phyloP scores from a whole-genome alignment of 306 rosid genomes.

The Biancaea sappan region DNA sequence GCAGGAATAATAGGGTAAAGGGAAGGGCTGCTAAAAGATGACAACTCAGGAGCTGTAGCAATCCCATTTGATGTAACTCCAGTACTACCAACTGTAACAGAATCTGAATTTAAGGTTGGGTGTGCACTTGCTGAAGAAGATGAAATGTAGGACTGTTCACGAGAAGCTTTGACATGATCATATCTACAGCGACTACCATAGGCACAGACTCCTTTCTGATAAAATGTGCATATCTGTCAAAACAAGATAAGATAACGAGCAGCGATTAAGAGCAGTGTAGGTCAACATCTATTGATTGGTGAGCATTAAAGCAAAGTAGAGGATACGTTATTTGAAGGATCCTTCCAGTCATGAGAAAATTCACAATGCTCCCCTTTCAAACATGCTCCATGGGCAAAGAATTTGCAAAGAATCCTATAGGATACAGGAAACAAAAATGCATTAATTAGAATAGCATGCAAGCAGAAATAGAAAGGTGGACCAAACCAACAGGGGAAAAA shows the following conservation, averaged over 20 bases:
- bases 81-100: conserved; percentile 41
- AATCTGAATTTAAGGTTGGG: conserved; percentile 45
- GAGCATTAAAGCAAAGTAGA: conserved; percentile 22
- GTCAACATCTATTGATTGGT: conserved; percentile 12
- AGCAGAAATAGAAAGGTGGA: conserved; percentile 17
- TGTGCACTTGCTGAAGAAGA: conserved; percentile 60
- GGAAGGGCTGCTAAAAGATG: conserved; percentile 49
- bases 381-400: conserved; percentile 96
- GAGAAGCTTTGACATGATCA: conserved; percentile 82
- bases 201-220: conserved; percentile 87
- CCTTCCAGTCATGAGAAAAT: conserved; percentile 95
- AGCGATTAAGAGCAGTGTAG: conserved; percentile 24
- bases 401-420: conserved; percentile 90
- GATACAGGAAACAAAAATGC: conserved; percentile 25
- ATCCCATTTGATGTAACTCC: conserved; percentile 43
- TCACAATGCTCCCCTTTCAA: conserved; percentile 97
- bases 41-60: conserved; percentile 47
- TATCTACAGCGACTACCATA: conserved; percentile 98
- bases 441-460: conserved; percentile 10
- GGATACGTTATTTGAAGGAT: conserved; percentile 77
- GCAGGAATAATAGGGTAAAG: conserved; percentile 44
- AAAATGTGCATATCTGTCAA: conserved; percentile 82
- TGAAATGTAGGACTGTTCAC: conserved; percentile 47
- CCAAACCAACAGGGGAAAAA: conserved; percentile 7
- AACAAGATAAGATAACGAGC: conserved; percentile 19